phyloP scores from a whole-genome alignment of 805 yeast species.

The Candida silvicultrix region DNA sequence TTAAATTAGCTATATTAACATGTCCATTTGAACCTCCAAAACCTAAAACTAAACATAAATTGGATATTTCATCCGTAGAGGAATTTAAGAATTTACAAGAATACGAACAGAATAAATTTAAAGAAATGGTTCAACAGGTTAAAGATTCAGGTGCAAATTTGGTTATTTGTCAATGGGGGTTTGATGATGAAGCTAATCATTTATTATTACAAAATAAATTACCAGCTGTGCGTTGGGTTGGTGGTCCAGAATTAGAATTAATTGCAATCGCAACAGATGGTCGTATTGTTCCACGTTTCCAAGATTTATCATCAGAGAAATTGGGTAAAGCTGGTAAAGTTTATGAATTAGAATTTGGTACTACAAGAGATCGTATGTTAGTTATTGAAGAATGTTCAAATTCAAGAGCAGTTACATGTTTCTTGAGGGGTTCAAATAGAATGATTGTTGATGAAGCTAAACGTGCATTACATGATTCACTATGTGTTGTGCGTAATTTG shows the following conservation, averaged over 20 bases:
- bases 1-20: slow-evolving; percentile 88
- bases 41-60: slow-evolving; percentile 97
- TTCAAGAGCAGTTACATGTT: slow-evolving; percentile 84
- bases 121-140: slow-evolving; percentile 82
- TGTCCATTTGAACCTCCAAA: slow-evolving; percentile 99
- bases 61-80: slow-evolving; percentile 88
- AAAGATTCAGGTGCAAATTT: slow-evolving; percentile 91
- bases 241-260: slow-evolving; percentile 92
- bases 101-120: slow-evolving; percentile 87
- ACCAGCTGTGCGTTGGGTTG: slow-evolving; percentile 99
- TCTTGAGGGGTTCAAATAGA: slow-evolving; percentile 91
- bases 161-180: slow-evolving; percentile 99
- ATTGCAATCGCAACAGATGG: slow-evolving; percentile 98
- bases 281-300: slow-evolving; percentile 94
- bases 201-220: slow-evolving; percentile 78
- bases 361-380: slow-evolving; percentile 93
- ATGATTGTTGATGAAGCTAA: slow-evolving; percentile 98
- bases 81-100: slow-evolving; percentile 87
- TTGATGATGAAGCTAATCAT: slow-evolving; percentile 98
- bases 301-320: slow-evolving; percentile 76
- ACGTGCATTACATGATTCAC: slow-evolving; percentile 92
- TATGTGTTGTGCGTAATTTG: slow-evolving; percentile 95
- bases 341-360: slow-evolving; percentile 88
- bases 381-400: slow-evolving; percentile 87
- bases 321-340: slow-evolving; percentile 85